Evolutionary conservation across 2,329 filamentous ascomycete genomes (phyloP).

Genomic region (Trichophyton benhamiae): DNA sequence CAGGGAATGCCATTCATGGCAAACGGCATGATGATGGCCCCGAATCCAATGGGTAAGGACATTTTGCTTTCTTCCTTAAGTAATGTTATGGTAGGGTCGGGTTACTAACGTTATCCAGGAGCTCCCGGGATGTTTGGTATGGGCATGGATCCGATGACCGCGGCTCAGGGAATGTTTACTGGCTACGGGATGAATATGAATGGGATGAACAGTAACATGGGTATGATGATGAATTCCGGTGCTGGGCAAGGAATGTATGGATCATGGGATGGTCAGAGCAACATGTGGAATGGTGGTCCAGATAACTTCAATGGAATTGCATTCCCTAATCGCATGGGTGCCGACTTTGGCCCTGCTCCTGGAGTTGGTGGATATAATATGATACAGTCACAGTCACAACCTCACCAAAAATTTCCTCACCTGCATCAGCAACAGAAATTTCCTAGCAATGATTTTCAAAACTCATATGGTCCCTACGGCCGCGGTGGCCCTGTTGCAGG

Average conservation of each 20-base stretch:
- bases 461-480: slow-evolving; percentile 60
- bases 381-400: slow-evolving; percentile 59
- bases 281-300: slow-evolving; percentile 38
- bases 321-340: slow-evolving; percentile 47
- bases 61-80: slow-evolving; percentile 14
- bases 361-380: slow-evolving; percentile 56
- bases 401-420: slow-evolving; percentile 73
- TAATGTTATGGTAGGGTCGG: not conserved
- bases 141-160: slow-evolving; percentile 57
- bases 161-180: slow-evolving; percentile 39
- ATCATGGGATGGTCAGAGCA: slow-evolving; percentile 61
- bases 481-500: slow-evolving; percentile 40
- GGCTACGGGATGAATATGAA: slow-evolving; percentile 64
- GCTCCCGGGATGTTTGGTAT: slow-evolving; percentile 61
- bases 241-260: slow-evolving; percentile 53
- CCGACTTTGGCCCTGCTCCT: slow-evolving; percentile 70
- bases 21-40: slow-evolving; percentile 46
- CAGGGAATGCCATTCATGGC: slow-evolving; percentile 54
- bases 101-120: slow-evolving; percentile 7
- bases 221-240: slow-evolving; percentile 55
- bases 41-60: slow-evolving; percentile 76
- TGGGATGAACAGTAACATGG: slow-evolving; percentile 64
- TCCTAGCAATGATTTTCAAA: slow-evolving; percentile 52
- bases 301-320: slow-evolving; percentile 84
- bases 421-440: slow-evolving; percentile 39